Percentiles rank a stretch among this genome's conserved stretches.
These are phyloP conservation scores for Rhodosporidiobolus sp. DNA, from an alignment of 768 basidiomycete species.

Conservation along the genomic window DNA sequence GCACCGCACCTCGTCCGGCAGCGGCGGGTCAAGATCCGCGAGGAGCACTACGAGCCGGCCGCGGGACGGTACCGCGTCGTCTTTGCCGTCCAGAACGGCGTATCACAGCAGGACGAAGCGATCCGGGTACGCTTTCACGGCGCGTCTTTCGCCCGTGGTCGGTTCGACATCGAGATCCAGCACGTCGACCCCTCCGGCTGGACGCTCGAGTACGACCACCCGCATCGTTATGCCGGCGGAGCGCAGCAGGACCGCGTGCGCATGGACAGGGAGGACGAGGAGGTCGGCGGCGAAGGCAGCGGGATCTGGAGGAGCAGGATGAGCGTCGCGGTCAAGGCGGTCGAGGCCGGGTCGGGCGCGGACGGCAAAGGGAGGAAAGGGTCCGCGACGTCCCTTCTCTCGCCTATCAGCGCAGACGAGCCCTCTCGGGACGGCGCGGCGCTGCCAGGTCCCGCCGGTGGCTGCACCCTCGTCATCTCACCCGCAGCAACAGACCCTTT, in stretches of 20 bases:
- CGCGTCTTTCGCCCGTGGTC: constrained; percentile 1
- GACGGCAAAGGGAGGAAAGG: background rate
- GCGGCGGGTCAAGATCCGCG: background rate
- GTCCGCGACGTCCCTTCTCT: constrained; percentile 17
- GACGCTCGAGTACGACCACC: constrained; percentile 26
- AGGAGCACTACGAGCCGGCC: constrained; percentile 23
- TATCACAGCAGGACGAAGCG: background rate
- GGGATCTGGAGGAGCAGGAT: constrained; percentile 5
- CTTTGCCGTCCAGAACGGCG: background rate
- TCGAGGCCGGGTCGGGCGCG: background rate
- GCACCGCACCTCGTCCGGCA: constrained; percentile 21
- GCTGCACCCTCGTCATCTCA: constrained; percentile 30
- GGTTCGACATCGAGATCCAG: constrained; percentile 26
- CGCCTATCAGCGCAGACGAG: background rate
- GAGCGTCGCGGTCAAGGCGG: background rate
- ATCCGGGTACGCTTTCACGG: constrained; percentile 27
- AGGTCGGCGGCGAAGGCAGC: constrained; percentile 11
- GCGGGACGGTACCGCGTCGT: constrained; percentile 7
- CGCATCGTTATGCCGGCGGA: background rate
- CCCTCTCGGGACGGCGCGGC: constrained; percentile 5
- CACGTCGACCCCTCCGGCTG: constrained; percentile 18
- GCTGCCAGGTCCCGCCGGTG: constrained; percentile 20
- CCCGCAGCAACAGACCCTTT: background rate
- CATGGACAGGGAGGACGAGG: background rate
- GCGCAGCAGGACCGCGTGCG: background rate